phyloP scores from a whole-genome alignment of 768 basidiomycete genomes.

The Dioszegia crocea region DNA sequence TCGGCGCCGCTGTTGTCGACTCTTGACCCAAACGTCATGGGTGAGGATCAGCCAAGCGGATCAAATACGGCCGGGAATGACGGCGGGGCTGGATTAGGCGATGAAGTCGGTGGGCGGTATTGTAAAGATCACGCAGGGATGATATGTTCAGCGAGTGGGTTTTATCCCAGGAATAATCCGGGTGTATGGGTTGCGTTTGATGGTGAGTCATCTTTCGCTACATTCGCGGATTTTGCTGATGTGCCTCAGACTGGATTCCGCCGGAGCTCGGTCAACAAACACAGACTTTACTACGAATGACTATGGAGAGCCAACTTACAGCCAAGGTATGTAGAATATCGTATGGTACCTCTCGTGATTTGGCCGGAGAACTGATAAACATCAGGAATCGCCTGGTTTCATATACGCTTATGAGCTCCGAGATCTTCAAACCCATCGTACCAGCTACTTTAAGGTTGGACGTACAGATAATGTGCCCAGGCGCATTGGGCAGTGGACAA shows the following conservation, averaged over 20 bases:
- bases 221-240: not conserved
- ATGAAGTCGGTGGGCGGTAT: constrained; percentile 23
- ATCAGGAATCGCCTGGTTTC: constrained; percentile 43
- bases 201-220: constrained; percentile 21
- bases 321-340: constrained; percentile 41
- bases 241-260: constrained; percentile 36
- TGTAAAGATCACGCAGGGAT: constrained; percentile 47
- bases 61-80: no score
- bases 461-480: constrained; percentile 48
- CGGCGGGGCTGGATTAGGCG: not conserved
- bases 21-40: not conserved
- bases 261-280: constrained; percentile 45
- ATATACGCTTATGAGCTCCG: constrained; percentile 47
- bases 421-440: constrained; percentile 37
- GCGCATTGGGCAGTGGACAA: constrained; percentile 44
- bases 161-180: constrained; percentile 31
- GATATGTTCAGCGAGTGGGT: constrained; percentile 44
- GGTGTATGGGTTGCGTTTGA: constrained; percentile 41
- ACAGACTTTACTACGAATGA: constrained; percentile 39
- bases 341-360: not conserved
- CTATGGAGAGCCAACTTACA: constrained; percentile 46
- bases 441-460: constrained; percentile 46
- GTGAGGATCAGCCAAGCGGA: no score
- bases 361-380: not conserved
- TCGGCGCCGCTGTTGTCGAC: constrained; percentile 32